Evolutionary conservation across 1,284 basidiomycete genomes (phyloP), one percentile per base, ranked within the genome.

Genomic region (Cronartium ribicola): DNA sequence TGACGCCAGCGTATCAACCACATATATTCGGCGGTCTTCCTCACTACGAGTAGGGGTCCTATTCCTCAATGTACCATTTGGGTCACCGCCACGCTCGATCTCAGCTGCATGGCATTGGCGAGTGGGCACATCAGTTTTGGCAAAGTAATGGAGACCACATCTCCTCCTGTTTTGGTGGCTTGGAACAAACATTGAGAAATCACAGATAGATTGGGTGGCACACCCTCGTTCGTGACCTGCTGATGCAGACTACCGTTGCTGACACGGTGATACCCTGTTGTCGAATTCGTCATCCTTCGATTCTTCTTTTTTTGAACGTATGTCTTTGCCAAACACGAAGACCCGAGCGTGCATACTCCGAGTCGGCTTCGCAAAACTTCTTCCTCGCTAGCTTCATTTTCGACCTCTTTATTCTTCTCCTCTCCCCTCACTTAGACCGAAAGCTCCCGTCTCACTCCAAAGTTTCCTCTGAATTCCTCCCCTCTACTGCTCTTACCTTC

Each of bases 391-490:
- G 41, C 22, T 44, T 65, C 13, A 40, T 46, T 22, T 22, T 65
- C n/a, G 22, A 43, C 63, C 20, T 43, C 63, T 65, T 65, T 65
- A 20, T 41, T 44, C 41, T 65, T 65, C 37, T 40, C 39, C 13
- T 22, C 44, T 71, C 40, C 51, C 61, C 17, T 41, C 48, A 71
- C 44, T 29, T 63, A 57, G 13, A 62, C 63, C 57, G 44, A 73
- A 66, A 72, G 63, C 62, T 66, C 64, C 71, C 62, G 64, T 66
- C 71, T 73, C 71, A 66, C 14, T 66, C 64, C 57, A 37, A 61
- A 73, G 64, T 61, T 73, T 66, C 71, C 43, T 61, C 41, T 66
- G 64, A 73, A 73, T 73, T 73, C 71, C 46, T 73, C 64, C 60
- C 20, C 57, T 63, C 64, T 66, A 66, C 51, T 66, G 48, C 37